These are phyloP conservation scores for Gryganskiella cystojenkinii DNA, from an alignment of 192 early-diverging fungal species.

Conservation along the genomic window DNA sequence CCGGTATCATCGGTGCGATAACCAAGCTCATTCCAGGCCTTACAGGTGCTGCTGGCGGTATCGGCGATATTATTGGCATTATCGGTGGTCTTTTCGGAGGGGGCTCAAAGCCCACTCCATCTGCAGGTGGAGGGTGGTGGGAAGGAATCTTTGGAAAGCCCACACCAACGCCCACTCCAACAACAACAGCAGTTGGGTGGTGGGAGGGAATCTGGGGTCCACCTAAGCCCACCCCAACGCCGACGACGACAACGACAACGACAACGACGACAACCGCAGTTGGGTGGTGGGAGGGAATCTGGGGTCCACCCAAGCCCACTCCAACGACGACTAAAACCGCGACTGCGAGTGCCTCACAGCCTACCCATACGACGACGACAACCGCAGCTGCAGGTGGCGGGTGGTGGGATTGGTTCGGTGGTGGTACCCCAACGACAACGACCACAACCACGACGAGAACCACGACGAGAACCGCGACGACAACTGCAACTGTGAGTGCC, in stretches of 20 bases:
- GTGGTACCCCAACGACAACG: background rate
- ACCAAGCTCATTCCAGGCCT: background rate
- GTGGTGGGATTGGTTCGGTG: background rate
- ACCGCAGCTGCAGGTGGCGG: background rate
- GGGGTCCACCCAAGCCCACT: background rate
- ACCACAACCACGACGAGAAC: background rate
- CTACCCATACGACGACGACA: background rate
- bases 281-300: background rate
- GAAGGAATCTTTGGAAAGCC: too few species aligned
- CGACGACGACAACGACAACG: background rate
- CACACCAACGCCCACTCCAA: too few species aligned
- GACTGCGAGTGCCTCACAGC: background rate
- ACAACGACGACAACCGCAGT: background rate
- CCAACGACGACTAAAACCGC: background rate
- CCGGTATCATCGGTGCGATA: background rate
- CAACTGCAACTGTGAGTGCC: background rate
- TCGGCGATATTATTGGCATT: background rate
- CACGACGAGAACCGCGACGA: background rate
- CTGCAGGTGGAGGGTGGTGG: too few species aligned
- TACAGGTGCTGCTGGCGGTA: background rate
- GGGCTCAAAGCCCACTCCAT: too few species aligned
- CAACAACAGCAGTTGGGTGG: too few species aligned
- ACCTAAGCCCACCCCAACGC: background rate
- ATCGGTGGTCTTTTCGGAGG: background rate
- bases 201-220: too few species aligned